Base-by-base conservation (phyloP, 2,329 filamentous ascomycete genomes). In the Cladophialophora chaetospira region DNA sequence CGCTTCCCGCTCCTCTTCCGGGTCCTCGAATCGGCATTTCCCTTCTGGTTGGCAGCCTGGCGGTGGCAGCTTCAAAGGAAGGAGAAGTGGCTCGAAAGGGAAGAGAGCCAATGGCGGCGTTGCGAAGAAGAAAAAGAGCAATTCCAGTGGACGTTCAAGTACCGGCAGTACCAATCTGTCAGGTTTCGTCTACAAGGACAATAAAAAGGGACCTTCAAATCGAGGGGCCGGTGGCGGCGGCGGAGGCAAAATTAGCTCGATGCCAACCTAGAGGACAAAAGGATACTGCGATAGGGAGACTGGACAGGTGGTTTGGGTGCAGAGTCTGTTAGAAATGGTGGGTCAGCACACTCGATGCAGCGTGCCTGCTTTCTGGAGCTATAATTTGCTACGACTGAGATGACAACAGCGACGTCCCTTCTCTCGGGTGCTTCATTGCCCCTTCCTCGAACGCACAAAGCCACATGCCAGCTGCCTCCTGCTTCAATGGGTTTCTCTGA, bases 231-330 rank as follows among this genome's bases (percentile, higher is more conserved):
- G 42, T 29, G 36, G 62, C 15, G 58, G 56, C 43, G 62, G 56
- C 15, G 64, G 63, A 29, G 66, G 68, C 40, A 45, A 45, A 33
- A 73, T 74, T 59, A 68, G 67, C 21, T 70, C 73, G 69, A 74
- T 74, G 72, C 72, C 72, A 13, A 69, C 65, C 19, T 73, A 59
- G 70, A 40, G 9, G 13, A 44, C 17, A 44, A 5, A n/a, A 17
- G 40, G 10, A 45, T 13, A 10, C 17, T 19, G 19, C n/a, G 36
- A 26, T 38, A 42, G 9, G 10, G 36, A 15, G 23, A n/a, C 42
- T 50, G 5, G 29, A 17, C 28, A 36, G 36, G 15, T 2, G 36
- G 6, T 17, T 40, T 3, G 3, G 9, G 9, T 19, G 36, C 36
- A 21, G 21, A 19, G 15, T 17, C 13, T 9, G 8, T 19, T 19